phyloP scores from a whole-genome alignment of 805 yeast species.

The Hanseniaspora thailandica region DNA sequence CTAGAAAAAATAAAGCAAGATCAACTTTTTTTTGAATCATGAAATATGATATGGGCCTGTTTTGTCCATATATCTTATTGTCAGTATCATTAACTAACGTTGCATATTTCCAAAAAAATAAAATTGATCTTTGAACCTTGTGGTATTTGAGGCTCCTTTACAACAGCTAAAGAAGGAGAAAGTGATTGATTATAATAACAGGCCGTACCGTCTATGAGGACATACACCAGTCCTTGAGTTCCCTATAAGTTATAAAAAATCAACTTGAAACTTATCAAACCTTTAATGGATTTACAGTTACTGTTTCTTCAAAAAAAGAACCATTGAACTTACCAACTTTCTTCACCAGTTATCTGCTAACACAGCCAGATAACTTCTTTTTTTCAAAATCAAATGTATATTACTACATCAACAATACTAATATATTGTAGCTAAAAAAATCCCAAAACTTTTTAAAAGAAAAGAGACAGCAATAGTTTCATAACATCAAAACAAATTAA shows the following conservation, averaged over 20 bases:
- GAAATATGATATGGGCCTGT: background rate
- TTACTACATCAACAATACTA: background rate
- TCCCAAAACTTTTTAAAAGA: background rate
- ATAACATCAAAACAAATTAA: background rate
- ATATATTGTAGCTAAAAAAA: background rate
- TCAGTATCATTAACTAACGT: background rate
- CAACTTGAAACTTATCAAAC: no score
- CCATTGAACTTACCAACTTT: background rate
- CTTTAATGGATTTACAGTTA: no score
- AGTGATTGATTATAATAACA: background rate
- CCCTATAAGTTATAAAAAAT: no score
- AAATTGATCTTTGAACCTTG: background rate
- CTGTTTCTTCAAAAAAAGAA: no score
- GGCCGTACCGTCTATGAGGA: no score
- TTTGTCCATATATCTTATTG: background rate
- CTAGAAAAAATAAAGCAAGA: background rate
- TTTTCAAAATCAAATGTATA: background rate
- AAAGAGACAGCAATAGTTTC: background rate
- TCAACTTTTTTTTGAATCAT: background rate
- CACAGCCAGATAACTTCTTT: no score
- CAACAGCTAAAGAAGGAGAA: background rate
- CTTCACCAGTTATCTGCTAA: no score
- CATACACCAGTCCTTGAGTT: no score
- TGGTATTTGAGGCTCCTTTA: background rate
- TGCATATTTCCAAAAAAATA: background rate